phyloP scores from a whole-genome alignment of 495 filamentous ascomycete genomes.

The Chaetomium fimeti region DNA sequence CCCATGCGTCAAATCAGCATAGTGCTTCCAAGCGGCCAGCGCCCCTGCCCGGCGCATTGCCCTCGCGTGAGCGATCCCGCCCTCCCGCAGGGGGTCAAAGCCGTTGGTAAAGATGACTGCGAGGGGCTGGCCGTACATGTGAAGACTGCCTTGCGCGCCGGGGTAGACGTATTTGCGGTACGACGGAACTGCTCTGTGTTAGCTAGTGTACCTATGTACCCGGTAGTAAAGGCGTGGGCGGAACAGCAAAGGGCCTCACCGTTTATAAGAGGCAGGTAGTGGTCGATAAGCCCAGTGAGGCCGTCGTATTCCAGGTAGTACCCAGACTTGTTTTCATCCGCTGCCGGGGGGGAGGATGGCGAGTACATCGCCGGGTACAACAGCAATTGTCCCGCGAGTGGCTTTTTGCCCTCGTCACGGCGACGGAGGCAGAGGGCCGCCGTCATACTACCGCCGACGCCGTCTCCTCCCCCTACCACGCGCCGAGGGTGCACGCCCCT shows the following conservation, averaged over 20 bases:
- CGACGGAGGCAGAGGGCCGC: slow-evolving; percentile 36
- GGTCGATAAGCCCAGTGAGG: slow-evolving; percentile 40
- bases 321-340: slow-evolving; percentile 37
- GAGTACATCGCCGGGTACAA: slow-evolving; percentile 42
- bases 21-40: slow-evolving; percentile 35
- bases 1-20: slow-evolving; percentile 35
- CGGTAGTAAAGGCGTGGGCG: not conserved
- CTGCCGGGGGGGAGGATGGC: slow-evolving; percentile 40
- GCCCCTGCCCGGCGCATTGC: slow-evolving; percentile 38
- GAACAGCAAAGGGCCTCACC: not conserved
- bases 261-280: slow-evolving; percentile 37
- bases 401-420: slow-evolving; percentile 27
- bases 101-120: slow-evolving; percentile 40
- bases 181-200: slow-evolving; percentile 6
- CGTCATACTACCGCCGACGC: slow-evolving; percentile 42
- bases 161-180: slow-evolving; percentile 29
- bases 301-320: slow-evolving; percentile 42
- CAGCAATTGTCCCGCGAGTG: slow-evolving; percentile 34
- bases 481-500: slow-evolving; percentile 32
- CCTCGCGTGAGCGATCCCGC: slow-evolving; percentile 38
- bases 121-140: slow-evolving; percentile 28
- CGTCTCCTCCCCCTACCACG: slow-evolving; percentile 38
- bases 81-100: slow-evolving; percentile 43
- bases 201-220: not conserved
- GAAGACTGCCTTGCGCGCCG: slow-evolving; percentile 23